Evolutionary conservation across 306 rosid species (phyloP).

Genomic region (Quercus suber): DNA sequence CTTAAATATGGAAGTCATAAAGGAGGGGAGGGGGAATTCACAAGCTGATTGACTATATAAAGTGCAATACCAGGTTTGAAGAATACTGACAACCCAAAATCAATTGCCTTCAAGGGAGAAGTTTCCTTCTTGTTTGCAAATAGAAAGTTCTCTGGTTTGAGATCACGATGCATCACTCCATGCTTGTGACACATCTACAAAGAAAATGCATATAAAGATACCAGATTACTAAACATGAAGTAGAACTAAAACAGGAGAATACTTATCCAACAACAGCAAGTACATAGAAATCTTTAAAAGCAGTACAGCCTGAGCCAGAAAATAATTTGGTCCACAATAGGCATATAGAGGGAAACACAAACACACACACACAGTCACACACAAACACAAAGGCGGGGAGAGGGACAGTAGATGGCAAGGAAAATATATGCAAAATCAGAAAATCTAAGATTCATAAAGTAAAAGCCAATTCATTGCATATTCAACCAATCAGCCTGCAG

Average conservation of each 20-base stretch:
- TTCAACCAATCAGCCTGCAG: not conserved
- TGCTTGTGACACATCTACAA: slow-evolving; percentile 53
- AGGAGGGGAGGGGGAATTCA: not conserved
- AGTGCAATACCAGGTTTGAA: slow-evolving; percentile 46
- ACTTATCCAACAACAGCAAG: not conserved
- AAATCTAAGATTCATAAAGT: not conserved
- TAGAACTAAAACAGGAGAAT: not conserved
- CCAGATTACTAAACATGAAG: not conserved
- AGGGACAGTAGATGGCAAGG: not conserved
- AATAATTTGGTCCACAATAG: not conserved
- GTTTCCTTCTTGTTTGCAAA: slow-evolving; percentile 60
- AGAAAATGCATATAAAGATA: slow-evolving; percentile 13
- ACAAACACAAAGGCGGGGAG: not conserved
- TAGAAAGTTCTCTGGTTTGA: slow-evolving; percentile 58
- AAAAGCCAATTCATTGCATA: not conserved
- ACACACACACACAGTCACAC: not conserved
- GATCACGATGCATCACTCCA: slow-evolving; percentile 69
- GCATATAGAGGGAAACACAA: not conserved
- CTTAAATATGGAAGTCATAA: not conserved
- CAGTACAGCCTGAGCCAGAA: not conserved
- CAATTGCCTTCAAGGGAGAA: slow-evolving; percentile 55
- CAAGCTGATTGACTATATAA: not conserved
- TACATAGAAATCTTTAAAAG: not conserved
- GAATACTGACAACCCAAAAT: slow-evolving; percentile 56
- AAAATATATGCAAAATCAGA: not conserved